Evolutionary conservation across 2,329 filamentous ascomycete genomes (phyloP).

Genomic region (Dothistroma pini): DNA sequence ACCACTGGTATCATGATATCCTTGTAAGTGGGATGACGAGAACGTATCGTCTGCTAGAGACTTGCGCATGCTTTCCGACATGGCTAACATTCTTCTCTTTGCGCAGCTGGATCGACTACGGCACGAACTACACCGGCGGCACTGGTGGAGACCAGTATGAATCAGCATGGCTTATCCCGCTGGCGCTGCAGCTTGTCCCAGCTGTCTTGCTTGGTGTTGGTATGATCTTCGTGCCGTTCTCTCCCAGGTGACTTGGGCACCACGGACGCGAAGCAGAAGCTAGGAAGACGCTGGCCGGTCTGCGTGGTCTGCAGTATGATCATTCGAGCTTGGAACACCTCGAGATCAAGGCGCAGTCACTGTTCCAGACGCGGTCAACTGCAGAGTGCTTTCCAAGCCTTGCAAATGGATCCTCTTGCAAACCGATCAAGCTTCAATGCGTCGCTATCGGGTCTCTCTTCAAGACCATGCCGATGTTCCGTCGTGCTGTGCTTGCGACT

Average conservation of each 20-base stretch:
- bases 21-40: slow-evolving; percentile 35
- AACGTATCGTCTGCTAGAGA: too few species aligned
- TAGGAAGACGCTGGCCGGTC: slow-evolving; percentile 56
- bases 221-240: slow-evolving; percentile 72
- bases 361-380: slow-evolving; percentile 71
- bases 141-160: slow-evolving; percentile 57
- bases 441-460: slow-evolving; percentile 64
- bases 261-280: slow-evolving; percentile 67
- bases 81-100: too few species aligned
- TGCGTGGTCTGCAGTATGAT: slow-evolving; percentile 59
- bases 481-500: slow-evolving; percentile 58
- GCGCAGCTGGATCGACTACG: slow-evolving; percentile 24
- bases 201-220: slow-evolving; percentile 63
- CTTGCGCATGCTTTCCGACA: too few species aligned
- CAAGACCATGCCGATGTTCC: slow-evolving; percentile 62
- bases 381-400: slow-evolving; percentile 66
- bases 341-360: slow-evolving; percentile 75
- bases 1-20: slow-evolving; percentile 55
- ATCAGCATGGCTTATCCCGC: slow-evolving; percentile 70
- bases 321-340: slow-evolving; percentile 74
- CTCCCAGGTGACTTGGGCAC: slow-evolving; percentile 70
- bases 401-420: slow-evolving; percentile 56
- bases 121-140: slow-evolving; percentile 50
- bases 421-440: slow-evolving; percentile 63
- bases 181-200: slow-evolving; percentile 67